A percentile compares a stretch with the other conserved stretches of the same genome.
phyloP scores from a whole-genome alignment of 164 flowering plant species.

The Cinnamomum chago region DNA sequence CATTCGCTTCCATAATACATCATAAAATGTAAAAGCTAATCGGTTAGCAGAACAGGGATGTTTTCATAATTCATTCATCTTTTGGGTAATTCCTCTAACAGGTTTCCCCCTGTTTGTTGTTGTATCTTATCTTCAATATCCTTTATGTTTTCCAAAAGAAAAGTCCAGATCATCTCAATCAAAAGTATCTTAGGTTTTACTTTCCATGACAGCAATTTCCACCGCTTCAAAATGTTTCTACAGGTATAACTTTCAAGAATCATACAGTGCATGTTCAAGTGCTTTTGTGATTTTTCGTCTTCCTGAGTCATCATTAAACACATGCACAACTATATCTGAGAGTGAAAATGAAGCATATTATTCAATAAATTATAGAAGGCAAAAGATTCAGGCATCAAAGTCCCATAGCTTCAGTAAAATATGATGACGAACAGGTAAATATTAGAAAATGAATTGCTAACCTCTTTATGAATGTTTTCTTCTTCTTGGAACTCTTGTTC shows the following conservation, averaged over 20 bases:
- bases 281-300: not conserved
- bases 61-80: too few relatives aligned
- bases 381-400: not conserved
- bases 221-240: not conserved
- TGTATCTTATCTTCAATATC: too few relatives aligned
- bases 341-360: not conserved
- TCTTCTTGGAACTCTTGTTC: conserved; percentile 43
- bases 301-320: too few relatives aligned
- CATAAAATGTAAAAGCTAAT: too few relatives aligned
- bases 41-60: too few relatives aligned
- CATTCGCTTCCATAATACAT: too few relatives aligned
- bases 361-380: not conserved
- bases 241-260: not conserved
- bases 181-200: not conserved
- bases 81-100: too few relatives aligned
- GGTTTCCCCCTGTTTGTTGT: too few relatives aligned
- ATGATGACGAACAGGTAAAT: not conserved
- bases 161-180: not conserved
- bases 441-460: conserved; percentile 9
- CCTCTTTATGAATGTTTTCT: conserved; percentile 44
- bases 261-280: not conserved
- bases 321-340: not conserved
- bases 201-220: not conserved
- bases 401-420: not conserved
- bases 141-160: not conserved